phyloP scores from a whole-genome alignment of 768 basidiomycete genomes.

The Pleurotus djamor region DNA sequence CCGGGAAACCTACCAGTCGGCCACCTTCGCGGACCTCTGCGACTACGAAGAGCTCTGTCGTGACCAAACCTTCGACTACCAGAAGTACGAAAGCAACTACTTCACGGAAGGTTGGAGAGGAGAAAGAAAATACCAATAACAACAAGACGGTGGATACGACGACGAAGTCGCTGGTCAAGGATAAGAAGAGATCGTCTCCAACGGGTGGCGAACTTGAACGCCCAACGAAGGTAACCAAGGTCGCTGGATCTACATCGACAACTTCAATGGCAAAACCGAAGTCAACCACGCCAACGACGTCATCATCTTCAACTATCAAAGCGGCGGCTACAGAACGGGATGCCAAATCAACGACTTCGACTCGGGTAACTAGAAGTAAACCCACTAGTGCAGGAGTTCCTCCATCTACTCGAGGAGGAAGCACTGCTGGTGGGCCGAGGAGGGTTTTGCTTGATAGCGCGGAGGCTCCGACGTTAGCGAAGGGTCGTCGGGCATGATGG shows the following conservation, averaged over 20 bases:
- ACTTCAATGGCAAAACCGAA: not conserved
- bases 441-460: conserved; percentile 65
- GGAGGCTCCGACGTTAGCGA: conserved; percentile 51
- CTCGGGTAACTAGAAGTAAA: not conserved
- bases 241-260: conserved; percentile 14
- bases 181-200: conserved; percentile 19
- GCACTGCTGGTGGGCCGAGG: conserved; percentile 46
- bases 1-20: conserved; percentile 22
- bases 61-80: conserved; percentile 35
- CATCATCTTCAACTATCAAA: conserved; percentile 13
- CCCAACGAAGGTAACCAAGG: conserved; percentile 16
- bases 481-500: conserved; percentile 48
- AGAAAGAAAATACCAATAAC: conserved; percentile 21
- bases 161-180: conserved; percentile 5
- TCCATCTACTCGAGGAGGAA: not conserved
- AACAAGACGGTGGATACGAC: conserved; percentile 4
- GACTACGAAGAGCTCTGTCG: conserved; percentile 21
- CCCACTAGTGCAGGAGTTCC: not conserved
- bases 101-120: conserved; percentile 28
- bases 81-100: conserved; percentile 31
- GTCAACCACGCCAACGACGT: conserved; percentile 11
- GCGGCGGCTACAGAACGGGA: not conserved
- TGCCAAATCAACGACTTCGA: not conserved
- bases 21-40: conserved; percentile 25
- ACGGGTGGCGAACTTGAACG: conserved; percentile 7